Conservation (phyloP, 78 protist genomes). For the slime mould (Dictyostelium discoideum) region dicty_2.7 NC_007088.5:2453501-2454000, state of each 20-base stretch:
- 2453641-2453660: too few relatives aligned
- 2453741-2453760: neutral
- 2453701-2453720: neutral
- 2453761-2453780: neutral
- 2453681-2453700: neutral
- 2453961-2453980: too few relatives aligned
- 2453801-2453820: neutral
- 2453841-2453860: too few relatives aligned
- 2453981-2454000: neutral
- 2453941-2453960: too few relatives aligned
- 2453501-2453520: too few relatives aligned
- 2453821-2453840: neutral
- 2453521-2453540: neutral
- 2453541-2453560: too few relatives aligned
- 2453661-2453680: neutral
- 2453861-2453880: too few relatives aligned
- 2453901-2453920: neutral
- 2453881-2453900: neutral
- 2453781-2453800: neutral
- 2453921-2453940: neutral
- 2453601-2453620: neutral
- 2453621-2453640: too few relatives aligned
- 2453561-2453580: too few relatives aligned
- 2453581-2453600: neutral
- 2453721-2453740: neutral